A percentile compares a stretch with the other conserved stretches of the same genome.
Evolutionary conservation across 176 grass and related monocot genomes (phyloP).

Genomic region (sorghum (Sorghum bicolor)): Sorghum_bicolor_NCBIv3 NC_012870.2:76055501-76056000

Average conservation of each 20-base stretch:
- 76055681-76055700: slow-evolving; percentile 17
- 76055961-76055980: slow-evolving; percentile 62
- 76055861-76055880: neutral
- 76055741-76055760: neutral
- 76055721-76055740: slow-evolving; percentile 27
- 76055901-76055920: neutral
- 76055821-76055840: slow-evolving; percentile 9
- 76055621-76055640: no score
- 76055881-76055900: neutral
- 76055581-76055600: no score
- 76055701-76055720: slow-evolving; percentile 39
- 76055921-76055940: neutral
- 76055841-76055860: neutral
- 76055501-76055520: slow-evolving; percentile 18
- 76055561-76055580: neutral
- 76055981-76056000: slow-evolving; percentile 46
- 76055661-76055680: neutral
- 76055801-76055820: neutral
- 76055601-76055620: no score
- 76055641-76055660: no score
- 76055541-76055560: neutral
- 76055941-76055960: neutral
- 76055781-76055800: neutral
- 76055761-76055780: neutral
- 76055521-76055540: neutral